phyloP scores from a whole-genome alignment of 2,329 filamentous ascomycete genomes.

The Botryotinia globosa region DNA sequence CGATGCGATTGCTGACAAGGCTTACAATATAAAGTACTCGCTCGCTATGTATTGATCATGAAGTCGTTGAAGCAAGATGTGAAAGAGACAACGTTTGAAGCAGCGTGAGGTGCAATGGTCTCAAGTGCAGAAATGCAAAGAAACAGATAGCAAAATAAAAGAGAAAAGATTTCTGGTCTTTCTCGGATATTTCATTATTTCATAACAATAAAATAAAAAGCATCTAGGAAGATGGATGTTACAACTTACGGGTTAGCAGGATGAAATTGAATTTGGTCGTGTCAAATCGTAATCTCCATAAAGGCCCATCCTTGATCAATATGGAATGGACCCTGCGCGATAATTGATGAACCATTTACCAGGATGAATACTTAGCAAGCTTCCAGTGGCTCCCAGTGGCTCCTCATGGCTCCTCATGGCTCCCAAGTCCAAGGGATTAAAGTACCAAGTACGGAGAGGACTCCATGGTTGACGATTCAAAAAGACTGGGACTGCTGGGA shows the following conservation, averaged over 20 bases:
- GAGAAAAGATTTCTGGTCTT: not conserved
- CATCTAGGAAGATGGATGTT: conserved; percentile 8
- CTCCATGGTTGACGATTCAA: conserved; percentile 5
- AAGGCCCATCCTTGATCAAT: conserved; percentile 9
- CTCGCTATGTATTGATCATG: not conserved
- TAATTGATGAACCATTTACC: not conserved
- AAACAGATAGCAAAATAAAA: conserved; percentile 7
- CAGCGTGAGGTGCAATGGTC: not conserved
- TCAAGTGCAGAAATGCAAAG: not conserved
- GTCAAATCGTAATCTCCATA: conserved; percentile 15
- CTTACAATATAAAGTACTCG: not conserved
- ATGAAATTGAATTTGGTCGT: conserved; percentile 10
- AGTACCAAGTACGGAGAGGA: not conserved
- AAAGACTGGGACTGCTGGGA: not conserved
- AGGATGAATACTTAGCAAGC: not conserved
- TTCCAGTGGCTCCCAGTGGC: not conserved
- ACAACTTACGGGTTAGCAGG: conserved; percentile 11
- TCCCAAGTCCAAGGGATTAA: not conserved
- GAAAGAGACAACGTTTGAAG: not conserved
- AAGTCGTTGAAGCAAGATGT: not conserved
- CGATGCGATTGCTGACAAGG: not conserved
- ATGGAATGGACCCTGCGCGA: not conserved
- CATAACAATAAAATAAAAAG: conserved; percentile 11
- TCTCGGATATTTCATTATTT: conserved; percentile 12
- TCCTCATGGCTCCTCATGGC: not conserved